Evolutionary conservation across 164 flowering plant species (phyloP).

Genomic region (Platanus orientalis): DNA sequence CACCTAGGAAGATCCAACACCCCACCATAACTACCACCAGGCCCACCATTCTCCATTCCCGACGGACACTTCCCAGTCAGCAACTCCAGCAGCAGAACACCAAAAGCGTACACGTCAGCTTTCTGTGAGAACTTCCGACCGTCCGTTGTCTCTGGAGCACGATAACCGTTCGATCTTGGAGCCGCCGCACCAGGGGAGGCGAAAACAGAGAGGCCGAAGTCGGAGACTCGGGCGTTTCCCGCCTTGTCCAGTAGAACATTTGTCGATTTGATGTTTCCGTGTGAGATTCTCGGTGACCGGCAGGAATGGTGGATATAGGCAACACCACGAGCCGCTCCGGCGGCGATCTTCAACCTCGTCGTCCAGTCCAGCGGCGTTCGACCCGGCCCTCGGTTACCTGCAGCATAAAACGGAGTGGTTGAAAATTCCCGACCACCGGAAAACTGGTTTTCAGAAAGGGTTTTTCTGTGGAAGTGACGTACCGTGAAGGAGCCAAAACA

Average conservation of each 20-base stretch:
- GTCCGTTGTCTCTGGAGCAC: constrained; percentile 61
- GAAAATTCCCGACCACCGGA: not conserved
- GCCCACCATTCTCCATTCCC: constrained; percentile 23
- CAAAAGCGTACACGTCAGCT: constrained; percentile 75
- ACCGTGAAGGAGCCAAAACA: constrained; percentile 93
- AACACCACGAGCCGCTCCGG: constrained; percentile 75
- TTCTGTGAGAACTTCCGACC: constrained; percentile 51
- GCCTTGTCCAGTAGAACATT: constrained; percentile 64
- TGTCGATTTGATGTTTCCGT: constrained; percentile 84
- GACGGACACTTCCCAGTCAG: constrained; percentile 42
- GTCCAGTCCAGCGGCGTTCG: constrained; percentile 86
- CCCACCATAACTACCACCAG: constrained; percentile 37
- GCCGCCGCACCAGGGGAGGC: constrained; percentile 25
- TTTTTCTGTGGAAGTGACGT: constrained; percentile 6
- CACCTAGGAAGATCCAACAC: constrained; percentile 66
- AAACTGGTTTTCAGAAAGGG: not conserved
- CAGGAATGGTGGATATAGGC: constrained; percentile 60
- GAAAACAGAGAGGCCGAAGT: constrained; percentile 56
- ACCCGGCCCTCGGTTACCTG: constrained; percentile 89
- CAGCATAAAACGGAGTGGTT: not conserved
- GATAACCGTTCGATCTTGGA: constrained; percentile 59
- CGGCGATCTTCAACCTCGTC: constrained; percentile 70
- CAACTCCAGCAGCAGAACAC: constrained; percentile 73
- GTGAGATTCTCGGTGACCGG: constrained; percentile 46
- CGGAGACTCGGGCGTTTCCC: constrained; percentile 58